phyloP scores from a whole-genome alignment of 2,329 filamentous ascomycete genomes.

The Didymella lethalis region DNA sequence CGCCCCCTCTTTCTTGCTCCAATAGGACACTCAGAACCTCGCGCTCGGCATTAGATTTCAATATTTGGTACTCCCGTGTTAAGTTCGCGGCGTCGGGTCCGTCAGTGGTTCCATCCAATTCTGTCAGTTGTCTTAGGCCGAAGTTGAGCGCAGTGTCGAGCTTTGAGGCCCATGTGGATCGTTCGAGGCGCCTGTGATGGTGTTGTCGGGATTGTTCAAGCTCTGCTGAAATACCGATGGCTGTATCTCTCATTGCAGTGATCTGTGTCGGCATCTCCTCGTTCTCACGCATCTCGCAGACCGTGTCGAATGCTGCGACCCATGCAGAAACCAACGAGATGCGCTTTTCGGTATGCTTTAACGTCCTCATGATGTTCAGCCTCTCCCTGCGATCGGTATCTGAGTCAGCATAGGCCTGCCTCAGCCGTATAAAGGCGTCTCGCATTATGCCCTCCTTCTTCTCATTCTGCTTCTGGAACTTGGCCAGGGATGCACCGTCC shows the following conservation, averaged over 20 bases:
- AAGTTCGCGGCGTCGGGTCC: slow-evolving; percentile 74
- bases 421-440: slow-evolving; percentile 82
- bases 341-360: slow-evolving; percentile 82
- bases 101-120: slow-evolving; percentile 71
- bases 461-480: slow-evolving; percentile 89
- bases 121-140: slow-evolving; percentile 78
- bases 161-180: slow-evolving; percentile 83
- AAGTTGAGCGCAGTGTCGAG: slow-evolving; percentile 89
- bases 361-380: slow-evolving; percentile 78
- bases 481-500: slow-evolving; percentile 80
- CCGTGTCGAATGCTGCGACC: slow-evolving; percentile 88
- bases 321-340: slow-evolving; percentile 88
- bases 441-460: slow-evolving; percentile 79
- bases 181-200: slow-evolving; percentile 82
- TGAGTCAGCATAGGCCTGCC: slow-evolving; percentile 84
- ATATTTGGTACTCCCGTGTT: slow-evolving; percentile 81
- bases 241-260: slow-evolving; percentile 81
- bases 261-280: slow-evolving; percentile 69
- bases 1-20: slow-evolving; percentile 83
- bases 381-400: slow-evolving; percentile 79
- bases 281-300: slow-evolving; percentile 75
- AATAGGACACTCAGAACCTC: slow-evolving; percentile 79
- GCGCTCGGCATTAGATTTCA: slow-evolving; percentile 82
- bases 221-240: slow-evolving; percentile 86
- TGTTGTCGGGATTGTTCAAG: slow-evolving; percentile 90